Conservation (phyloP, 306 rosid species). For the Oemleria cerasiformis region DNA sequence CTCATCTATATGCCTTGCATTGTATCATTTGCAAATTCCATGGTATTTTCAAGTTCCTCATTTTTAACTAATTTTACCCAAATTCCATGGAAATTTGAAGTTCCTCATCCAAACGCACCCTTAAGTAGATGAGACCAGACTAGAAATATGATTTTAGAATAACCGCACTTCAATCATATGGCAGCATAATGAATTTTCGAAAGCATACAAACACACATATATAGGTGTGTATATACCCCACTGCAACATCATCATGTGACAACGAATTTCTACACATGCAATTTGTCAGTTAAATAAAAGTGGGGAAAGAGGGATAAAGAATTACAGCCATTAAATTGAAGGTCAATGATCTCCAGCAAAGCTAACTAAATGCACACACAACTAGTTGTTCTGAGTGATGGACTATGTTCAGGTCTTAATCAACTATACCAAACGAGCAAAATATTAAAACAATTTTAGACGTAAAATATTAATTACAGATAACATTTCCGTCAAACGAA, state of each 20-base stretch:
- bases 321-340: neutral
- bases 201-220: too few species aligned
- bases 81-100: too few species aligned
- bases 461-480: neutral
- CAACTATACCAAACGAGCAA: neutral
- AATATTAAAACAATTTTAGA: neutral
- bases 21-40: too few species aligned
- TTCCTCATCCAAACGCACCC: too few species aligned
- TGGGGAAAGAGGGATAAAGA: neutral
- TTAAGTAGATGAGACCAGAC: neutral
- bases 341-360: neutral
- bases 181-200: neutral
- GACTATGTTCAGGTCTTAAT: neutral
- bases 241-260: neutral
- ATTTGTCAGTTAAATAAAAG: neutral
- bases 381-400: neutral
- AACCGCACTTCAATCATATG: neutral
- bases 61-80: too few species aligned
- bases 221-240: neutral
- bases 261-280: neutral
- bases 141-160: neutral
- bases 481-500: neutral
- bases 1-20: too few species aligned
- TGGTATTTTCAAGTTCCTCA: too few species aligned
- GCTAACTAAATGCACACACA: neutral